phyloP scores from a whole-genome alignment of 179 eudicot genomes.

The Beta macrorhiza region DNA sequence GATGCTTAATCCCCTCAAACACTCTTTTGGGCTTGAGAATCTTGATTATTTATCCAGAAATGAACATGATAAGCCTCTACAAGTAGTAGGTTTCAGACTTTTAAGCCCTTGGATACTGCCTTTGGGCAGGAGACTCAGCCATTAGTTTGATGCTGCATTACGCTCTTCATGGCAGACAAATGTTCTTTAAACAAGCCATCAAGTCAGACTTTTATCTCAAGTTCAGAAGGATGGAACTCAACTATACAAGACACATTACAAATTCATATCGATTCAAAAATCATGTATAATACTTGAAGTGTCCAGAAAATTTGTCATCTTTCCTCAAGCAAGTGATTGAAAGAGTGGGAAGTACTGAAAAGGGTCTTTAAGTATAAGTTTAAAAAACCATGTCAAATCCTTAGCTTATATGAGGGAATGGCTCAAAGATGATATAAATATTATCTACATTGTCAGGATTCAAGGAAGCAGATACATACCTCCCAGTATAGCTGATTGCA shows the following conservation, averaged over 20 bases:
- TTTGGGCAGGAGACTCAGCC: neutral
- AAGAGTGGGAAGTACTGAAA: neutral
- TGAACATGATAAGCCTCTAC: neutral
- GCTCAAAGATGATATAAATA: neutral
- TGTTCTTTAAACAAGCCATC: conserved; percentile 1
- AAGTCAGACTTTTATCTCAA: neutral
- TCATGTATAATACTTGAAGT: neutral
- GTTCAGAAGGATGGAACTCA: neutral
- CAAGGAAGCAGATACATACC: conserved; percentile 42
- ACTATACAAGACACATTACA: neutral
- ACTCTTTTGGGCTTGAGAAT: neutral
- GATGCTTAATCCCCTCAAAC: neutral
- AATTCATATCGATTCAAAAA: neutral
- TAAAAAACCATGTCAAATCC: neutral
- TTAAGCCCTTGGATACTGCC: neutral
- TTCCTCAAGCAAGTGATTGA: neutral
- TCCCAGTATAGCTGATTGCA: conserved; percentile 97
- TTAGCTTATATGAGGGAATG: neutral
- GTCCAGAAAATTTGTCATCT: neutral
- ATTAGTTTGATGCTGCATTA: neutral
- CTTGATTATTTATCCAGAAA: neutral
- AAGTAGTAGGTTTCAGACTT: neutral
- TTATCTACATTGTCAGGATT: neutral
- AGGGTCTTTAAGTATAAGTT: neutral
- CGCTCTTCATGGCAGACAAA: neutral